phyloP scores from a whole-genome alignment of 164 flowering plant genomes.

The Magnolia sinica region DNA sequence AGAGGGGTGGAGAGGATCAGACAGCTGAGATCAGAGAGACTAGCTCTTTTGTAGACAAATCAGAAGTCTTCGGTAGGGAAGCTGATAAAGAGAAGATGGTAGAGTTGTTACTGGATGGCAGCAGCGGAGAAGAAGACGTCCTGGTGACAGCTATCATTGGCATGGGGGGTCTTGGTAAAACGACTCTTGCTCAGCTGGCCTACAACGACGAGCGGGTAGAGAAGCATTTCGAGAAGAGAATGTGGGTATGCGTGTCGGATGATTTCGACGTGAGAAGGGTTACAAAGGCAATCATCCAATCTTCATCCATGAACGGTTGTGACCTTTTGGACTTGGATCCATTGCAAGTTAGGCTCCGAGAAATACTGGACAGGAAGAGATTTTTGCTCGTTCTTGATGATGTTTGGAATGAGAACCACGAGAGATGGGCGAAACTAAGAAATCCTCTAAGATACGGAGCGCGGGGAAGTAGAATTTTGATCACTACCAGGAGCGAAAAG shows the following conservation, averaged over 20 bases:
- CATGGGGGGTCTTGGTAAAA: conserved; percentile 15
- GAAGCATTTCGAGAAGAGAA: background rate
- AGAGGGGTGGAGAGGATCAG: background rate
- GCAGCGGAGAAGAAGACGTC: background rate
- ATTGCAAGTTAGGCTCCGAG: background rate
- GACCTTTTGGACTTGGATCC: background rate
- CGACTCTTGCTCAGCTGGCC: conserved; percentile 13
- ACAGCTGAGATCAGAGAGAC: background rate
- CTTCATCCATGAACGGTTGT: background rate
- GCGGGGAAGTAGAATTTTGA: conserved; percentile 15
- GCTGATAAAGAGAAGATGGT: background rate
- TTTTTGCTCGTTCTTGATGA: conserved; percentile 17
- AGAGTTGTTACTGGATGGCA: background rate
- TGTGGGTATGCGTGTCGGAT: conserved; percentile 8
- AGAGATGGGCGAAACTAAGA: conserved; percentile 3
- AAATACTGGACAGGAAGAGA: background rate
- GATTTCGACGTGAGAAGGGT: background rate
- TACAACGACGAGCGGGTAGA: background rate
- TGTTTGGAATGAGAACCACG: conserved; percentile 15
- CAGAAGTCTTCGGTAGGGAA: conserved; percentile 3
- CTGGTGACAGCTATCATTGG: conserved; percentile 10
- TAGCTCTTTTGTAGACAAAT: conserved; percentile 1
- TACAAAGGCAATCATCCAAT: background rate
- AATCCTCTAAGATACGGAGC: conserved; percentile 5
- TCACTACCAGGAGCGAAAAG: conserved; percentile 13